Percentiles rank a stretch among this genome's conserved stretches.
Evolutionary conservation across 495 filamentous ascomycete species (phyloP).

Genomic region (Aspergillus nanangensis): DNA sequence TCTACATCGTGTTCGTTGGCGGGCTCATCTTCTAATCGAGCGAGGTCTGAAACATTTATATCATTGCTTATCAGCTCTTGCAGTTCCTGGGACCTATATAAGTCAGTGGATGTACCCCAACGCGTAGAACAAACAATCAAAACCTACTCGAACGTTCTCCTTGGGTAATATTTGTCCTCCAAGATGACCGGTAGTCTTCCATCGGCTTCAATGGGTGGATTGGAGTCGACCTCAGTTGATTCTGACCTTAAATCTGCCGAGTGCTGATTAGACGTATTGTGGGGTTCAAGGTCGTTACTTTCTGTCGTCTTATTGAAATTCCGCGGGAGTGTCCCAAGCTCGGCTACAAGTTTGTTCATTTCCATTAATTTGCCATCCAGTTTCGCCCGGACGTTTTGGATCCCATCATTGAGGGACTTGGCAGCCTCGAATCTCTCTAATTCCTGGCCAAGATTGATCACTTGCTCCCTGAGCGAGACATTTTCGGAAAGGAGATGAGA

Average conservation of each 20-base stretch:
- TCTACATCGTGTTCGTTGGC: too few species aligned
- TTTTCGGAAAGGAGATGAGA: slow-evolving; percentile 84
- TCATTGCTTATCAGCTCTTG: slow-evolving; percentile 43
- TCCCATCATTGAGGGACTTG: slow-evolving; percentile 42
- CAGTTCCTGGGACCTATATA: slow-evolving; percentile 40
- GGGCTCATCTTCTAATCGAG: too few species aligned
- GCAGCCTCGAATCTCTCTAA: slow-evolving; percentile 48
- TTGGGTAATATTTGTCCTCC: slow-evolving; percentile 75
- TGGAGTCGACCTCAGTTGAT: slow-evolving; percentile 9
- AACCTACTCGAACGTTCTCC: slow-evolving; percentile 69
- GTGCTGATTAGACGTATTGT: slow-evolving; percentile 15
- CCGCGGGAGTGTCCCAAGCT: slow-evolving; percentile 51
- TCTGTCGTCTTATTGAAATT: slow-evolving; percentile 20
- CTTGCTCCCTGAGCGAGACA: slow-evolving; percentile 72
- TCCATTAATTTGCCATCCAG: slow-evolving; percentile 68
- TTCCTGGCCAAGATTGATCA: slow-evolving; percentile 69
- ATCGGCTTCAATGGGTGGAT: slow-evolving; percentile 34
- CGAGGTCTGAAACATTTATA: slow-evolving; percentile 47
- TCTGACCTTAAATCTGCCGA: slow-evolving; percentile 12
- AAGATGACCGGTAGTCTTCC: slow-evolving; percentile 74
- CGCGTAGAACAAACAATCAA: too few species aligned
- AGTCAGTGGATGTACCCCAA: too few species aligned
- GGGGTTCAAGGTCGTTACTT: slow-evolving; percentile 6
- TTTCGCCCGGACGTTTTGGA: slow-evolving; percentile 62
- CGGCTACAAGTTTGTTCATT: slow-evolving; percentile 57